These are phyloP conservation scores for Cercospora citrullina DNA, from an alignment of 2,329 filamentous ascomycete species.

Conservation along the genomic window DNA sequence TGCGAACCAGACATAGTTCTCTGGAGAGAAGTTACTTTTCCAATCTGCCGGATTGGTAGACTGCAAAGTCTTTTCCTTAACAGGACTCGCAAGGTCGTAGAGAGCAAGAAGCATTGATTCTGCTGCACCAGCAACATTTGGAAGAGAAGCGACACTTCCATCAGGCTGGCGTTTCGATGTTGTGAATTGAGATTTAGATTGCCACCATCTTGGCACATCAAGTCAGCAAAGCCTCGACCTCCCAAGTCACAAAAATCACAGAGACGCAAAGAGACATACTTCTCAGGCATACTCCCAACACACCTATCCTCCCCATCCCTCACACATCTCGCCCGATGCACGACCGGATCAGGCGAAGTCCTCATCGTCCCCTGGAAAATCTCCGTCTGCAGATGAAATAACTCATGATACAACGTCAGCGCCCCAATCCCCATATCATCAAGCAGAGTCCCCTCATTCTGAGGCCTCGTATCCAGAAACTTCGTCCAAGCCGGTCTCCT, in stretches of 20 bases:
- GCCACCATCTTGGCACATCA: background rate
- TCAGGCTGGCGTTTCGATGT: background rate
- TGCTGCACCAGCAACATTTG: background rate
- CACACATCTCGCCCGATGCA: background rate
- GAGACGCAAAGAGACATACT: background rate
- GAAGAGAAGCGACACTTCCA: background rate
- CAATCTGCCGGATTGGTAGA: background rate
- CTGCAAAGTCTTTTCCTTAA: background rate
- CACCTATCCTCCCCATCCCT: background rate
- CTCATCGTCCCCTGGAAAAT: background rate
- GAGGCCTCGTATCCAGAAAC: background rate
- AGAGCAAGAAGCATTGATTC: background rate
- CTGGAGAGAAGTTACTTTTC: background rate
- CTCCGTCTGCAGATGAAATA: background rate
- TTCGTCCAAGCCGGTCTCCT: background rate
- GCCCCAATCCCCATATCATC: background rate
- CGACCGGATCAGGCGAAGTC: background rate
- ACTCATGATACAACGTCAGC: background rate
- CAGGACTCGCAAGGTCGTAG: background rate
- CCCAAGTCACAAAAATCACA: background rate
- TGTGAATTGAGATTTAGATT: background rate
- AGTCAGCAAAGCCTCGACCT: background rate
- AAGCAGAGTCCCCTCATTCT: background rate
- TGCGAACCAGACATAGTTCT: slow-evolving; percentile 18
- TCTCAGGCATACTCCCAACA: background rate